phyloP scores from a whole-genome alignment of 768 basidiomycete species.

The Panus rudis region DNA sequence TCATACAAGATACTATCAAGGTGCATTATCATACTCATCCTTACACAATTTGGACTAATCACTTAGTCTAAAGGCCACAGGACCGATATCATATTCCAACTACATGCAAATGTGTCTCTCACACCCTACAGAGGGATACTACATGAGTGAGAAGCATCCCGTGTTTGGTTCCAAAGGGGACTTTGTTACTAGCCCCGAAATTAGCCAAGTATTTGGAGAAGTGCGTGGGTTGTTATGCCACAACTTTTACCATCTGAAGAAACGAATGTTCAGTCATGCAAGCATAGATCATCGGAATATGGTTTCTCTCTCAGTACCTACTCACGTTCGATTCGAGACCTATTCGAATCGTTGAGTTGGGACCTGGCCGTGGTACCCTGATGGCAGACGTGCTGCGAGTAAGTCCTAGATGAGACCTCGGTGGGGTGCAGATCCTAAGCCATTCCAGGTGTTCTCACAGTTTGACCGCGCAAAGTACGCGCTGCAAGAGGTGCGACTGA shows the following conservation, averaged over 20 bases:
- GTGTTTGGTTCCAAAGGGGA: slow-evolving; percentile 87
- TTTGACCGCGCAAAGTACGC: slow-evolving; percentile 30
- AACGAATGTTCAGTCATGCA: slow-evolving; percentile 31
- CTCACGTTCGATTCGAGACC: slow-evolving; percentile 37
- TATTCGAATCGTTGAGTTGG: slow-evolving; percentile 81
- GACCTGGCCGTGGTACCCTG: slow-evolving; percentile 89
- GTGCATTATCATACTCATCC: slow-evolving; percentile 27
- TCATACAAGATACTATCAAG: slow-evolving; percentile 67
- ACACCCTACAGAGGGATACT: slow-evolving; percentile 90
- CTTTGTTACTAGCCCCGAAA: slow-evolving; percentile 96
- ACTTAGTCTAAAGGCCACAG: slow-evolving; percentile 54
- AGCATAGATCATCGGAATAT: slow-evolving; percentile 75
- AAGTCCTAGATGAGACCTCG: slow-evolving; percentile 26
- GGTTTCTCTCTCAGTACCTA: slow-evolving; percentile 76
- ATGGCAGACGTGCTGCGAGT: slow-evolving; percentile 88
- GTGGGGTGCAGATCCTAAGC: too few species aligned
- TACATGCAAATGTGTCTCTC: slow-evolving; percentile 91
- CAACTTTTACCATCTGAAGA: slow-evolving; percentile 15
- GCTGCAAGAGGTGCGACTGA: slow-evolving; percentile 55
- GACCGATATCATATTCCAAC: slow-evolving; percentile 79
- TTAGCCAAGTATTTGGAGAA: slow-evolving; percentile 95
- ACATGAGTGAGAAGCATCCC: slow-evolving; percentile 64
- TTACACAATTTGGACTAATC: not conserved
- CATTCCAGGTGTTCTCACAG: slow-evolving; percentile 45
- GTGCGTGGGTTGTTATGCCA: slow-evolving; percentile 36